Percentiles rank a stretch among this genome's conserved stretches.
Conservation (phyloP, 805 yeast genomes). For the Starmerella roubikii region DNA sequence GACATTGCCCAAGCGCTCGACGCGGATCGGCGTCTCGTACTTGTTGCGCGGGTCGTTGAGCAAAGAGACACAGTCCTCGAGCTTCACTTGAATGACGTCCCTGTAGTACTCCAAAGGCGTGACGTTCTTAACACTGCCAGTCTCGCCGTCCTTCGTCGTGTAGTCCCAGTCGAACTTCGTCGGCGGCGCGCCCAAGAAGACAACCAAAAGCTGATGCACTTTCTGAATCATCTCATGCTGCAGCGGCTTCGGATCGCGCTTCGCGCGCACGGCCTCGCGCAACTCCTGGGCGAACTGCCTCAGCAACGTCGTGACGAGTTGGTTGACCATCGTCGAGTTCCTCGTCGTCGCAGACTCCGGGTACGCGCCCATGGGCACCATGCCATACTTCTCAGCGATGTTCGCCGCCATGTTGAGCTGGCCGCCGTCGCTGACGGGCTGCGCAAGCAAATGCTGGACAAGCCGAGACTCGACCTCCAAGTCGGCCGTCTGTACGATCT, state of each 20-base stretch:
- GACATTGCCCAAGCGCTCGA: constrained; percentile 64
- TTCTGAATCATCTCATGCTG: constrained; percentile 38
- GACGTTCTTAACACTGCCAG: constrained; percentile 32
- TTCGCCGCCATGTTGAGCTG: constrained; percentile 77
- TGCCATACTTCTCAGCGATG: constrained; percentile 64
- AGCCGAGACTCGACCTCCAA: constrained; percentile 58
- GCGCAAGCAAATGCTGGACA: constrained; percentile 48
- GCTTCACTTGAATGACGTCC: constrained; percentile 40
- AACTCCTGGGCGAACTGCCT: constrained; percentile 66
- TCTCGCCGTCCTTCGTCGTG: constrained; percentile 49
- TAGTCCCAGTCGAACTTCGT: constrained; percentile 64
- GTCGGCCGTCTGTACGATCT: constrained; percentile 52
- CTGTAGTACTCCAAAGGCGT: constrained; percentile 56
- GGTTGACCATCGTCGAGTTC: constrained; percentile 39
- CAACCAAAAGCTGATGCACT: constrained; percentile 49
- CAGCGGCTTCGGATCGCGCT: constrained; percentile 30
- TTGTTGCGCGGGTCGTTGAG: constrained; percentile 74
- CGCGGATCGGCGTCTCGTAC: constrained; percentile 48
- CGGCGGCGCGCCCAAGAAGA: constrained; percentile 71
- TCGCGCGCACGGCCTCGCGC: constrained; percentile 35
- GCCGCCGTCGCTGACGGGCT: constrained; percentile 74
- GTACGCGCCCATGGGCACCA: constrained; percentile 59
- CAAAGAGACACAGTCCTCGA: constrained; percentile 44
- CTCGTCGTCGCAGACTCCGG: constrained; percentile 57
- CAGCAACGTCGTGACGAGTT: constrained; percentile 50